These are phyloP conservation scores for Hypoxylon sp. DNA, from an alignment of 2,329 filamentous ascomycete genomes.

Conservation along the genomic window DNA sequence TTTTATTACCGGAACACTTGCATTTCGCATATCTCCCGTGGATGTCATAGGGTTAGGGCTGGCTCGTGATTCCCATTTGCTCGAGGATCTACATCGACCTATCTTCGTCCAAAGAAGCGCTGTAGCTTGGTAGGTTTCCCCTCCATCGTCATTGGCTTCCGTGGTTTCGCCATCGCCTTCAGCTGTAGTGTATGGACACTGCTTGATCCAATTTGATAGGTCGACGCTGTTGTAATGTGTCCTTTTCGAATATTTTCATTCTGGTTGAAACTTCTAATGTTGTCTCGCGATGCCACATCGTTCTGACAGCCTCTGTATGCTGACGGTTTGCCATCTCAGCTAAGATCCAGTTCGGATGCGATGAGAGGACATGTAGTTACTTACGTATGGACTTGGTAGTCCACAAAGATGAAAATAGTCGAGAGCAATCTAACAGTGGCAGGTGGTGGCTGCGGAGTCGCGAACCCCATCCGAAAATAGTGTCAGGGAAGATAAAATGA, in stretches of 20 bases:
- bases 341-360: slow-evolving; percentile 25
- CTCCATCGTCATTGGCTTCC: slow-evolving; percentile 28
- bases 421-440: slow-evolving; percentile 21
- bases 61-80: not conserved
- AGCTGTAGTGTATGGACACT: not conserved
- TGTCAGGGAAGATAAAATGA: slow-evolving; percentile 29
- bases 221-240: slow-evolving; percentile 12
- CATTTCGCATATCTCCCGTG: slow-evolving; percentile 2
- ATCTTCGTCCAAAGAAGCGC: not conserved
- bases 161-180: slow-evolving; percentile 23
- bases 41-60: slow-evolving; percentile 5
- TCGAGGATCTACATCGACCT: not conserved
- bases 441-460: slow-evolving; percentile 26
- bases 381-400: slow-evolving; percentile 14
- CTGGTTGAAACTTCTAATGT: slow-evolving; percentile 18
- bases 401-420: slow-evolving; percentile 29
- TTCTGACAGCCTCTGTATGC: slow-evolving; percentile 33
- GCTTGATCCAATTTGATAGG: slow-evolving; percentile 1
- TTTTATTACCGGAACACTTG: slow-evolving; percentile 12
- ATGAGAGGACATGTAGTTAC: slow-evolving; percentile 15
- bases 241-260: too few relatives aligned
- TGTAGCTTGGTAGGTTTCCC: slow-evolving; percentile 4
- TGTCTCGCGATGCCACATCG: slow-evolving; percentile 8
- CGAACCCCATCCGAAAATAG: slow-evolving; percentile 44
- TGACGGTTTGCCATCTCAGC: slow-evolving; percentile 31